A percentile compares a stretch with the other conserved stretches of the same genome.
These are phyloP conservation scores for Plasmodium chabaudi DNA, from an alignment of 169 alveolate genomes.

Conservation along the genomic window DNA sequence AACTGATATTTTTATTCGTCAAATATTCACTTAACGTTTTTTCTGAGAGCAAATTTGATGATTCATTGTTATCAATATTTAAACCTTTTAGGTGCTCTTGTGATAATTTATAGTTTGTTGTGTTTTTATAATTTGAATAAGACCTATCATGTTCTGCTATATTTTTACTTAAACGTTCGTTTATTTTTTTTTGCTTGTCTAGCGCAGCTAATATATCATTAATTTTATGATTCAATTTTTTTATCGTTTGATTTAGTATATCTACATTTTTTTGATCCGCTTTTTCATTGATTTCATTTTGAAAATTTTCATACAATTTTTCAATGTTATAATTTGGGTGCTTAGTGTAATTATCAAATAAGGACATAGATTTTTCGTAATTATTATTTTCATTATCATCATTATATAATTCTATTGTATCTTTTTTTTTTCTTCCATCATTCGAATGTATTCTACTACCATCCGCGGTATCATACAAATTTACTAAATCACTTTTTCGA, in stretches of 20 bases:
- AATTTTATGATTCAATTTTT: slow-evolving; percentile 60
- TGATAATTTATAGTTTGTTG: slow-evolving; percentile 7
- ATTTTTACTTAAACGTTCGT: slow-evolving; percentile 26
- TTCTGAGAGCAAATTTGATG: slow-evolving; percentile 32
- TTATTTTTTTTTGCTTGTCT: slow-evolving; percentile 59
- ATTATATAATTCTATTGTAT: slow-evolving; percentile 9
- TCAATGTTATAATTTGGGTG: slow-evolving; percentile 33
- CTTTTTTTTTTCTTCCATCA: slow-evolving; percentile 20
- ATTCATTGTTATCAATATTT: slow-evolving; percentile 27
- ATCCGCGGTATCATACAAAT: slow-evolving; percentile 20
- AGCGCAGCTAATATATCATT: slow-evolving; percentile 32
- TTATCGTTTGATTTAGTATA: slow-evolving; percentile 62
- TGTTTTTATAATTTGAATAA: slow-evolving; percentile 22
- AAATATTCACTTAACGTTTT: slow-evolving; percentile 60
- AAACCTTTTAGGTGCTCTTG: slow-evolving; percentile 22
- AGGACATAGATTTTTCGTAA: slow-evolving; percentile 1
- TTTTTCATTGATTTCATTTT: slow-evolving; percentile 37
- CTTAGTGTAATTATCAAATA: background rate
- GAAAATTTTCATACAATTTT: slow-evolving; percentile 49
- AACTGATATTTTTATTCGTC: slow-evolving; percentile 28
- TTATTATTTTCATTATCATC: slow-evolving; percentile 14
- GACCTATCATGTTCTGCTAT: slow-evolving; percentile 12
- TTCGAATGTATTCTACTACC: background rate
- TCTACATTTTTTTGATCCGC: slow-evolving; percentile 71
- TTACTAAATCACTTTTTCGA: slow-evolving; percentile 20